These are phyloP conservation scores for Setaria italica DNA, from an alignment of 202 grass and related monocot species.

Conservation along the genomic window DNA sequence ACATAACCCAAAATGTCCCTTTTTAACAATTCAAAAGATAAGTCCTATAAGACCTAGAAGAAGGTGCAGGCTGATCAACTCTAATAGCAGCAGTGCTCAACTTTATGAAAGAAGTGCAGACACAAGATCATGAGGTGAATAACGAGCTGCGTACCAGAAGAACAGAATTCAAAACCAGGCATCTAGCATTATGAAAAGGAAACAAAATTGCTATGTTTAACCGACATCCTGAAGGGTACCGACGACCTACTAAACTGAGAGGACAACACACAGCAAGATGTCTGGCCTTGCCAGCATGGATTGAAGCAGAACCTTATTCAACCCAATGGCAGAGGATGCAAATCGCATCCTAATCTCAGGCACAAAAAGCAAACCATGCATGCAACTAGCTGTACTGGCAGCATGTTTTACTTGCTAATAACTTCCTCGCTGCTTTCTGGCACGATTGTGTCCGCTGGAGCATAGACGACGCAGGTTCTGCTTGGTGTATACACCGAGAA, in stretches of 20 bases:
- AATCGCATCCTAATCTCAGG: slow-evolving; percentile 18
- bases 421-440: neutral
- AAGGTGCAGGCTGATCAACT: neutral
- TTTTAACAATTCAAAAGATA: neutral
- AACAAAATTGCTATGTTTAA: neutral
- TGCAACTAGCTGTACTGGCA: slow-evolving; percentile 19
- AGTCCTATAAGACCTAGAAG: neutral
- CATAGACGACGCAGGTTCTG: slow-evolving; percentile 91
- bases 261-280: neutral
- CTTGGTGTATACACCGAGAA: slow-evolving; percentile 90
- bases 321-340: neutral
- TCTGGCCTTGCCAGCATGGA: neutral
- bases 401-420: neutral
- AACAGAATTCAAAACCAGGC: neutral
- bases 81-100: neutral
- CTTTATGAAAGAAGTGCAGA: neutral
- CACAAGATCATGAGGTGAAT: neutral
- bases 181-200: neutral
- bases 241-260: neutral
- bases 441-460: slow-evolving; percentile 45
- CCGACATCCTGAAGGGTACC: neutral
- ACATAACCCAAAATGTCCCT: neutral
- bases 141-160: neutral
- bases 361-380: neutral
- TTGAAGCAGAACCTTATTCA: slow-evolving; percentile 39